These are phyloP conservation scores for Calonectria leucothoes DNA, from an alignment of 2,329 filamentous ascomycete genomes.

Conservation along the genomic window DNA sequence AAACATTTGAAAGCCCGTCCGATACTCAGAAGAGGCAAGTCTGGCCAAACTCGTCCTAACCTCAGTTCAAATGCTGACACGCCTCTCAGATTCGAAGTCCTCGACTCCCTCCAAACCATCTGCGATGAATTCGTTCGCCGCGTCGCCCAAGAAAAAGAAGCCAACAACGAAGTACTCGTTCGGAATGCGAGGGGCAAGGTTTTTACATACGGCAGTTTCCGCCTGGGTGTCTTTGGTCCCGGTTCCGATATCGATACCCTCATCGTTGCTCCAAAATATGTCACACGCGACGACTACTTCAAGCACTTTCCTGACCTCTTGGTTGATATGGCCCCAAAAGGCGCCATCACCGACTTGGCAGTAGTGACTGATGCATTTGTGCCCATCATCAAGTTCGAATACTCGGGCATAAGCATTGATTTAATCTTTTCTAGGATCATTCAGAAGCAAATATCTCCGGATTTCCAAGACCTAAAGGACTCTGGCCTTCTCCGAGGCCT, in stretches of 20 bases:
- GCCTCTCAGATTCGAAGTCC: slow-evolving; percentile 71
- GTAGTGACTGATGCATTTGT: slow-evolving; percentile 92
- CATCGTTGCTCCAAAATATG: slow-evolving; percentile 90
- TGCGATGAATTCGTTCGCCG: slow-evolving; percentile 88
- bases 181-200: slow-evolving; percentile 91
- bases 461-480: slow-evolving; percentile 80
- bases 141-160: slow-evolving; percentile 79
- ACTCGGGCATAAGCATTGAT: slow-evolving; percentile 92
- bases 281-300: slow-evolving; percentile 93
- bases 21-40: slow-evolving; percentile 85
- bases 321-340: slow-evolving; percentile 77
- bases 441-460: slow-evolving; percentile 75
- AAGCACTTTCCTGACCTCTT: slow-evolving; percentile 85
- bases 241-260: slow-evolving; percentile 98
- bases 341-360: slow-evolving; percentile 86
- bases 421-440: slow-evolving; percentile 86
- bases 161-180: slow-evolving; percentile 79
- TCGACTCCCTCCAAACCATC: slow-evolving; percentile 81
- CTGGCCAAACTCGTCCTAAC: not conserved
- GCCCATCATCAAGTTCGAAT: slow-evolving; percentile 97
- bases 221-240: slow-evolving; percentile 92
- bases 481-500: slow-evolving; percentile 87
- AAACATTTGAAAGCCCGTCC: slow-evolving; percentile 87
- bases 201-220: slow-evolving; percentile 96
- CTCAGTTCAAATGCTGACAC: slow-evolving; percentile 17